Evolutionary conservation across 108 stramenopile species (phyloP), one percentile per base, ranked within the genome.

Genomic region (Pelagomonas calceolata): DNA sequence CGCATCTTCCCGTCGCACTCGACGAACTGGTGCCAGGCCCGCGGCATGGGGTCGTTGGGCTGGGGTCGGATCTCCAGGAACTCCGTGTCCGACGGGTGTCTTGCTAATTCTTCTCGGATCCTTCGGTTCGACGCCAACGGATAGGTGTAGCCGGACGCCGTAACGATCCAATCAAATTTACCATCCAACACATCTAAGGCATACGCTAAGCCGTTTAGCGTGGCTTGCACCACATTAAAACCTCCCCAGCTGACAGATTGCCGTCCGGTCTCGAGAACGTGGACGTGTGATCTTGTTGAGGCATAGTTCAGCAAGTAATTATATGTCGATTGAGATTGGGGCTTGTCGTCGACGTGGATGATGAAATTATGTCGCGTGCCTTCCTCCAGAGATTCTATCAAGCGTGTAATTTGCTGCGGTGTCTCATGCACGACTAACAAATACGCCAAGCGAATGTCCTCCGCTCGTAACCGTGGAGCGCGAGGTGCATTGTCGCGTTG

Each of bases 1-100:
- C 95, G 93, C 30, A 97, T 72, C 9, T 80, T 78, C 68, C 90
- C 92, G 76, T 97, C 95, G 75, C 95, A 97, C 85, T 97, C 95
- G 21, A 95, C 92, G 81, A 86, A 97, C 77, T 95, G 91, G 70
- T 94, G 86, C 93, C 94, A 97, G 12, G 82, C 30, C 17, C 67
- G 39, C 45, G 44, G n/a, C 21, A 32, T 46, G 75, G 36, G 82
- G 60, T 32, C 78, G 82, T 43, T 77, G 66, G 46, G 90, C 90
- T 37, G 83, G 69, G 65, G 82, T 79, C 63, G 88, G 89, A 91
- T 79, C 34, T 90, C 80, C 66, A 92, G 70, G 68, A 92, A 86
- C 70, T 92, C 91, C 68, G 88, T 88, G 82, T 95, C 91, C 21
- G 89, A 70, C 32, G 92, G 92, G 74, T 87, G 84, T 16, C 82